Base-by-base conservation (phyloP, 2,329 filamentous ascomycete genomes). In the Tolypocladium nubicola region DNA sequence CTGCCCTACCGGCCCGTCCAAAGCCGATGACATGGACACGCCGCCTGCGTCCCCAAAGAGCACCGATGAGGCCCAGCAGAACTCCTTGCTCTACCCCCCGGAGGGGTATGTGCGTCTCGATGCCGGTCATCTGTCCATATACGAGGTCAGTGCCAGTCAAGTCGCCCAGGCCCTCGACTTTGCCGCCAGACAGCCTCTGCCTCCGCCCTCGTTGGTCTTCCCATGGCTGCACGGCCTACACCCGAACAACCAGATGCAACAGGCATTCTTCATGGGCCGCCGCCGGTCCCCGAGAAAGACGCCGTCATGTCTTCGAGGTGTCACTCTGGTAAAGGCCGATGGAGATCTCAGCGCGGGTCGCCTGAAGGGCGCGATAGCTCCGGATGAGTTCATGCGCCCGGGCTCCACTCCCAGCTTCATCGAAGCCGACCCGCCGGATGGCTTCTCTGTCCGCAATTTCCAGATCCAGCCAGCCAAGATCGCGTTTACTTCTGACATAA, bases 181-280 rank as follows among this genome's bases (percentile, higher is more conserved):
- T 65, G 76, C 85, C 59, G 83, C 93, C 3, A 81, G 85, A 2
- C 90, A 96, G 66, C 87, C 91, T 1, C 78, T 97, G 30, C 93
- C 94, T 8, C 85, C 93, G 57, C 85, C 94, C 0, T 83, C 87
- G n/a, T 80, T 85, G 60, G 89, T 97, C 60, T 99, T 97, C 67
- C 94, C 94, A 2, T 99, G 94, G 94, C 79, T 97, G 30, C 94
- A 99, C 73, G 94, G 94, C 30, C 76, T 97, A 45, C 92, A 97
- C 67, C 86, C 89, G 0, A 84, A 88, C 60, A 99, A 99, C 67
- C 85, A 90, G 60, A 81, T 96, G 56, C 94, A 99, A 67, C 81
- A 94, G 60, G 83, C 88, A 8, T 97, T 97, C 76, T 97, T 99
- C 70, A 84, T 86, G 55, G 86, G 88, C 33, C 83, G 90, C 60